Conservation (phyloP, 768 basidiomycete genomes). For the Phlebiopsis flavidoalba region DNA sequence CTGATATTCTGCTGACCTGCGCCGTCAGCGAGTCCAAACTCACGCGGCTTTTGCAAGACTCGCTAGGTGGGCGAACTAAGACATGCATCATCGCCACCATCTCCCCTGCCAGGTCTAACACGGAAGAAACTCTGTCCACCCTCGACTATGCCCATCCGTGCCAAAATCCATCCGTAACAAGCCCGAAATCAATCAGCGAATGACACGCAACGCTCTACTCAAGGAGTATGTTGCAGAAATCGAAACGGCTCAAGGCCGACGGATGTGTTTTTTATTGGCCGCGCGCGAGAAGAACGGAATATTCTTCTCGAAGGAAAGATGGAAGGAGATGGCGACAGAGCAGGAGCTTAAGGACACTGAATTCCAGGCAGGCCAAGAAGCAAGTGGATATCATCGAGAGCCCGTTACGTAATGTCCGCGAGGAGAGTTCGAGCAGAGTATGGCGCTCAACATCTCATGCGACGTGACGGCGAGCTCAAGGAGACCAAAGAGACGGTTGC, state of each 20-base stretch:
- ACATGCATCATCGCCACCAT: conserved; percentile 97
- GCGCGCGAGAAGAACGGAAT: conserved; percentile 96
- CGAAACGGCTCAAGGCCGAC: conserved; percentile 67
- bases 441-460: conserved; percentile 68
- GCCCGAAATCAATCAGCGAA: conserved; percentile 91
- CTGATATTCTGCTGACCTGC: background rate
- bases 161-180: conserved; percentile 94
- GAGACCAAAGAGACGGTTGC: conserved; percentile 52
- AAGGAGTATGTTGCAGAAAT: conserved; percentile 95
- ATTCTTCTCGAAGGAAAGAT: conserved; percentile 87
- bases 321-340: conserved; percentile 76
- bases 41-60: conserved; percentile 96
- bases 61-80: conserved; percentile 95
- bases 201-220: conserved; percentile 86
- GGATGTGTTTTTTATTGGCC: too few species aligned
- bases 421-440: conserved; percentile 92
- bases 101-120: conserved; percentile 87
- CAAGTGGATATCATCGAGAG: conserved; percentile 80
- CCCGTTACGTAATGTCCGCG: conserved; percentile 72
- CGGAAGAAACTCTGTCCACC: conserved; percentile 97
- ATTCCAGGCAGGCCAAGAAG: conserved; percentile 75
- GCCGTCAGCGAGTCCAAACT: conserved; percentile 85
- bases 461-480: conserved; percentile 71
- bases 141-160: conserved; percentile 94
- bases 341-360: conserved; percentile 75